These are phyloP conservation scores for Aspergillus persii DNA, from an alignment of 2,329 filamentous ascomycete genomes.

Conservation along the genomic window DNA sequence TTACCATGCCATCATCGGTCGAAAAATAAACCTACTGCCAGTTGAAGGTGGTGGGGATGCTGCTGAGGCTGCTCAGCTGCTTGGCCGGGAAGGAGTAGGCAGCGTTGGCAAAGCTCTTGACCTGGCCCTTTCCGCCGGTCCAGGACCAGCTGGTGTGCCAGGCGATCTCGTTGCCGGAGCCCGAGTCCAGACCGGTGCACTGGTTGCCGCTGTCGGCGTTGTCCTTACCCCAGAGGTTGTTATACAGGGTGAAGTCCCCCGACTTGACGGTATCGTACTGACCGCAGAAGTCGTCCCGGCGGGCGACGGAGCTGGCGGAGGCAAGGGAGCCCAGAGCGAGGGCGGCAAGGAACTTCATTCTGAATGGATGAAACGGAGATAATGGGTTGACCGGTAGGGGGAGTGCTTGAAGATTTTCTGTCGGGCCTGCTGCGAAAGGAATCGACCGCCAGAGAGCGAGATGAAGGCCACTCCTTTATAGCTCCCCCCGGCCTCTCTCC, in stretches of 20 bases:
- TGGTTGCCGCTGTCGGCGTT: slow-evolving; percentile 40
- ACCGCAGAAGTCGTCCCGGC: slow-evolving; percentile 39
- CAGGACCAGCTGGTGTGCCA: slow-evolving; percentile 49
- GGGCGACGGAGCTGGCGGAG: slow-evolving; percentile 24
- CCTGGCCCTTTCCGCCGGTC: slow-evolving; percentile 39
- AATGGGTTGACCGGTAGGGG: background rate
- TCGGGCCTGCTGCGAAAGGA: background rate
- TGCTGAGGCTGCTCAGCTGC: slow-evolving; percentile 36
- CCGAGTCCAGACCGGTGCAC: slow-evolving; percentile 43
- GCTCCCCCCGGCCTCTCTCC: background rate
- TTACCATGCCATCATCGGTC: slow-evolving; percentile 1
- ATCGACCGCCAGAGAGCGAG: background rate
- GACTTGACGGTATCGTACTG: slow-evolving; percentile 39
- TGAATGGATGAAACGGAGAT: slow-evolving; percentile 8
- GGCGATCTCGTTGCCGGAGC: slow-evolving; percentile 35
- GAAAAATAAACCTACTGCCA: slow-evolving; percentile 36
- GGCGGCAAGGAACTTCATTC: slow-evolving; percentile 29
- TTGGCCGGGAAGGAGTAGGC: slow-evolving; percentile 38
- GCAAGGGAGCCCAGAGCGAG: slow-evolving; percentile 23
- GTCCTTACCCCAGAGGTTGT: slow-evolving; percentile 52
- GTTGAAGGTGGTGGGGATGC: slow-evolving; percentile 46
- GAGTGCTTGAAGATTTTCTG: background rate
- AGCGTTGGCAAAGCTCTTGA: slow-evolving; percentile 50
- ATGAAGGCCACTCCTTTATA: background rate
- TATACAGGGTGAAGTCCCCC: slow-evolving; percentile 51